phyloP scores from a whole-genome alignment of 129 eudicot genomes.

The Artemisia annua region DNA sequence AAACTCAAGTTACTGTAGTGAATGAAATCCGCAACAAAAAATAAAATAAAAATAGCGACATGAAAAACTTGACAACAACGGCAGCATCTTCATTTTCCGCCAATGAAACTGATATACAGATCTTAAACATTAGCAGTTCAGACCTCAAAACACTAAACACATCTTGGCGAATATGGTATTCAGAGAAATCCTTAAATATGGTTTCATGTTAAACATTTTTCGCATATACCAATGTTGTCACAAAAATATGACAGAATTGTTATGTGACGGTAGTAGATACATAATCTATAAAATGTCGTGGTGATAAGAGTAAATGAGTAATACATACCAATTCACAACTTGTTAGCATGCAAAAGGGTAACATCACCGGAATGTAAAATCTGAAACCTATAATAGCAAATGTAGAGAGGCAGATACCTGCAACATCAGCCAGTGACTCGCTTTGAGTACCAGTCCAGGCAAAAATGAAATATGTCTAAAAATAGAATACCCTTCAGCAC shows the following conservation, averaged over 20 bases:
- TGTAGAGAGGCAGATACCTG: constrained; percentile 10
- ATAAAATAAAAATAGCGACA: too few species aligned
- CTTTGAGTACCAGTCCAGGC: not conserved
- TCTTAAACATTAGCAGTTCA: not conserved
- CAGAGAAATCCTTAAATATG: not conserved
- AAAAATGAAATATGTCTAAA: not conserved
- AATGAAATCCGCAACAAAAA: too few species aligned
- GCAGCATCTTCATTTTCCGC: too few species aligned
- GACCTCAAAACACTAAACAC: not conserved
- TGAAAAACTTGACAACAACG: too few species aligned
- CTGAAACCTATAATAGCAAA: not conserved
- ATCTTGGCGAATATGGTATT: constrained; percentile 10
- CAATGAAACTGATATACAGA: not conserved
- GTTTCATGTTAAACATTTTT: not conserved
- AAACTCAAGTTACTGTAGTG: too few species aligned
- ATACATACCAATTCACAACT: constrained; percentile 7
- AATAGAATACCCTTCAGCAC: not conserved
- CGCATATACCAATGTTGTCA: not conserved
- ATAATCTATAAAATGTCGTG: too few species aligned
- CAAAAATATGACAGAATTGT: not conserved
- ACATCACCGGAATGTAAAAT: constrained; percentile 8
- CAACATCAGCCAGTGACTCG: constrained; percentile 12
- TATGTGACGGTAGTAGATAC: too few species aligned
- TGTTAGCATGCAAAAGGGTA: constrained; percentile 1
- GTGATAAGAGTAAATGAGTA: not conserved